These are phyloP conservation scores for Tetrapisispora fleetii DNA, from an alignment of 805 yeast species.

Conservation along the genomic window DNA sequence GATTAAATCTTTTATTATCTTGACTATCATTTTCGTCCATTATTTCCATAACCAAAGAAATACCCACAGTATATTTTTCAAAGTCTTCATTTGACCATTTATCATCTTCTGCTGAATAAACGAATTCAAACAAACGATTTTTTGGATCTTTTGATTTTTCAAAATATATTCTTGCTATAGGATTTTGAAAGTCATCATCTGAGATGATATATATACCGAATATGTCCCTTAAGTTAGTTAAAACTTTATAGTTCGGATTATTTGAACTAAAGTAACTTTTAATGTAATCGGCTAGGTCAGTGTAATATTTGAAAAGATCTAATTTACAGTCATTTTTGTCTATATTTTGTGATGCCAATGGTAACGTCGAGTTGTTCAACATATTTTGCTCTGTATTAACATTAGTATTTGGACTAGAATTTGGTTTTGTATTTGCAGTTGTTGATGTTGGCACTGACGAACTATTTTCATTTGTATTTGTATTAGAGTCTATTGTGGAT, in stretches of 20 bases:
- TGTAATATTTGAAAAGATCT: constrained; percentile 27
- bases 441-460: background rate
- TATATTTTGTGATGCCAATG: background rate
- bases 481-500: background rate
- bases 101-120: constrained; percentile 12
- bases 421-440: background rate
- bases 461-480: constrained; percentile 1
- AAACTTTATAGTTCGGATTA: constrained; percentile 11
- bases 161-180: constrained; percentile 19
- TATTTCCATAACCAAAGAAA: constrained; percentile 21
- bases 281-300: constrained; percentile 19
- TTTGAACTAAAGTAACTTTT: constrained; percentile 14
- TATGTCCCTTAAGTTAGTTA: constrained; percentile 19
- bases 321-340: constrained; percentile 12
- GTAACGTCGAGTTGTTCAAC: background rate
- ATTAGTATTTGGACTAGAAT: background rate
- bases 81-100: constrained; percentile 25
- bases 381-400: background rate
- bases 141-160: constrained; percentile 17
- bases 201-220: constrained; percentile 23
- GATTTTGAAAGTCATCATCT: constrained; percentile 1
- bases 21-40: background rate
- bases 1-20: constrained; percentile 2
- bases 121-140: constrained; percentile 22
- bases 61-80: constrained; percentile 20